Evolutionary conservation across 345 rosid genomes (phyloP), one percentile per base, ranked within the genome.

Genomic region (Eucalyptus globulus): DNA sequence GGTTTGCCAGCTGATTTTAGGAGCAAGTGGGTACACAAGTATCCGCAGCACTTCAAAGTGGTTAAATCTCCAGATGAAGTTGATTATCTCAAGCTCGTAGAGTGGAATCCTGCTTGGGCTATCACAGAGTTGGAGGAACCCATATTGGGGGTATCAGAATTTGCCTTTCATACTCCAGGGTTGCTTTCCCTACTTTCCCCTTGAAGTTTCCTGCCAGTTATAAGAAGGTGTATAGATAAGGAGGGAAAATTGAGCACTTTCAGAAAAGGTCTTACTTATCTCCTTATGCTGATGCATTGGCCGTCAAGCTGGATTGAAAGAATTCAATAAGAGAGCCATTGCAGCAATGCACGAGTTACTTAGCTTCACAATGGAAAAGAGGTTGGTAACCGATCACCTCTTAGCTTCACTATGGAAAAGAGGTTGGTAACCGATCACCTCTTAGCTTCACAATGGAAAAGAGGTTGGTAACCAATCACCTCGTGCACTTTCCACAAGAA

Each of bases 341-440:
- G 98, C 97, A 0, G 91, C 94, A 47, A 96, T 94, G 98, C 99
- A 97, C 43, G 98, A 97, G 87, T 86, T 96, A 89, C 99, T 96
- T 90, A 95, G 97, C 90, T 47, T 47, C 49, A 47, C 12, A 10
- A 10, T 47, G 49, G 98, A 97, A 93, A 96, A 95, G 95, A 93
- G 99, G 91, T 87, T 97, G 92, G 99, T 96, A n/a, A 96, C 98
- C 6, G 95, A 97, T 94, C 97, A 96, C 86, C 96, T 96, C 62
- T 37, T 37, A 1, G 40, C 40, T 37, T 37, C 40, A 45, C 49
- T 9, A 10, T 45, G 49, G 98, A 97, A 93, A 95, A 95, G 95
- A 93, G 99, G 91, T 87, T 97, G 92, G 98, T 96, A n/a, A 96
- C 98, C 6, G 95, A 97, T 94, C 97, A 96, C 86, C 96, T 96